Conservation (phyloP, 768 basidiomycete species). For the Boletus rex-veris region DNA sequence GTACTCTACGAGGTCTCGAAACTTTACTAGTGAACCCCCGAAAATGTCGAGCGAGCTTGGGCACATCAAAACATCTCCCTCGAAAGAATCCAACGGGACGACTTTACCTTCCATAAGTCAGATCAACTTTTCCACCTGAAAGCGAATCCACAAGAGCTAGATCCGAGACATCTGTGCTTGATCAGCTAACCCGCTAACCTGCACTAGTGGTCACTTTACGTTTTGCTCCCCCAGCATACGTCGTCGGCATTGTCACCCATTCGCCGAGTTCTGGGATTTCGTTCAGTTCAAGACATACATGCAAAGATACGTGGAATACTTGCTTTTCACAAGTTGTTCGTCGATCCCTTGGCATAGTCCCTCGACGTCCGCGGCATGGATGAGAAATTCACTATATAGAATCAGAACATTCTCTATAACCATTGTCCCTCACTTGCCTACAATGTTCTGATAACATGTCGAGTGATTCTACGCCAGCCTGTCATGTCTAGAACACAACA, state of each 20-base stretch:
- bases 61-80: not conserved
- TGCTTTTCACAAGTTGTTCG: slow-evolving; percentile 77
- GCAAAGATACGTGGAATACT: slow-evolving; percentile 24
- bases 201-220: slow-evolving; percentile 40
- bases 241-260: slow-evolving; percentile 89
- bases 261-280: slow-evolving; percentile 67
- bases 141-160: slow-evolving; percentile 75
- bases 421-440: slow-evolving; percentile 46
- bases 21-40: slow-evolving; percentile 60
- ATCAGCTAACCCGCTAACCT: not conserved
- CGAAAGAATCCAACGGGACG: not conserved
- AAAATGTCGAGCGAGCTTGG: slow-evolving; percentile 65
- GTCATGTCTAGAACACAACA: not conserved
- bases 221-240: slow-evolving; percentile 96
- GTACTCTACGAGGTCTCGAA: slow-evolving; percentile 44
- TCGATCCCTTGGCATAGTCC: slow-evolving; percentile 97
- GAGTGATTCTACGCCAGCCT: slow-evolving; percentile 60
- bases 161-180: slow-evolving; percentile 67
- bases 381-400: slow-evolving; percentile 75
- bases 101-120: slow-evolving; percentile 38
- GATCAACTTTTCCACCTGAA: slow-evolving; percentile 70
- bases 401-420: slow-evolving; percentile 12
- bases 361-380: slow-evolving; percentile 99
- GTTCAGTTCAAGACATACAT: slow-evolving; percentile 8
- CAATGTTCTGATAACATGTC: slow-evolving; percentile 75